Base-by-base conservation (phyloP, 257 asterid genomes). In the Verbena officinalis region DNA sequence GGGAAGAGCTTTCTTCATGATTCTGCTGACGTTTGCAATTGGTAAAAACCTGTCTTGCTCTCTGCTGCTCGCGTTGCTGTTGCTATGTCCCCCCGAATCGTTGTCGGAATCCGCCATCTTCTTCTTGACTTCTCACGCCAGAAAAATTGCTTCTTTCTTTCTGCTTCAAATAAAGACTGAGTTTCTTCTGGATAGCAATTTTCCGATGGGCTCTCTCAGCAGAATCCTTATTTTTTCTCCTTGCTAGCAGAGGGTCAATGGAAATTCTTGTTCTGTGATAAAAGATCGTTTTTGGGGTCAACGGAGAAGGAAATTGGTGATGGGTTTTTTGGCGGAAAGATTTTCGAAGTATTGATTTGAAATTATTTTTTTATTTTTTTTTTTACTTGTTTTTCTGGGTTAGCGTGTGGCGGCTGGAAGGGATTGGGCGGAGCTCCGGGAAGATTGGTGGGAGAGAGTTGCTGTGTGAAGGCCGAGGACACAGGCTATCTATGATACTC, bases 31-130 rank as follows among this genome's bases (percentile, higher is more conserved):
- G 85, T 80, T 80, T 9, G 85, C 85, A 24, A 80, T 80, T 55
- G 85, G 85, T 1, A 80, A 48, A 56, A 80, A 77, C 55, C 85
- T 59, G 70, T 80, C 85, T 17, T 80, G 85, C 70, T 80, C 85
- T 15, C 70, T 64, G 80, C 76, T 80, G 69, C 74, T 76, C 4
- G 79, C 84, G 84, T 75, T 69, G 61, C 76, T 77, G 70, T 77
- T 69, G 76, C 84, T 76, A 24, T 79, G 85, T 12, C 85, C 85
- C 1, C 85, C 82, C 0, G 85, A 76, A 60, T 80, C 82, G 74
- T 76, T 77, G 58, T 77, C 85, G 1, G 84, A 79, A 21, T 79
- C 84, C 69, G 78, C 84, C 84, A 79, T 79, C 53, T n/a, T n/a
- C n/a, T n/a, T n/a, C n/a, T n/a, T n/a, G n/a, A n/a, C n/a, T n/a